Evolutionary conservation across 1,284 basidiomycete genomes (phyloP), one percentile per base, ranked within the genome.

Genomic region (Ustilago hordei): DNA sequence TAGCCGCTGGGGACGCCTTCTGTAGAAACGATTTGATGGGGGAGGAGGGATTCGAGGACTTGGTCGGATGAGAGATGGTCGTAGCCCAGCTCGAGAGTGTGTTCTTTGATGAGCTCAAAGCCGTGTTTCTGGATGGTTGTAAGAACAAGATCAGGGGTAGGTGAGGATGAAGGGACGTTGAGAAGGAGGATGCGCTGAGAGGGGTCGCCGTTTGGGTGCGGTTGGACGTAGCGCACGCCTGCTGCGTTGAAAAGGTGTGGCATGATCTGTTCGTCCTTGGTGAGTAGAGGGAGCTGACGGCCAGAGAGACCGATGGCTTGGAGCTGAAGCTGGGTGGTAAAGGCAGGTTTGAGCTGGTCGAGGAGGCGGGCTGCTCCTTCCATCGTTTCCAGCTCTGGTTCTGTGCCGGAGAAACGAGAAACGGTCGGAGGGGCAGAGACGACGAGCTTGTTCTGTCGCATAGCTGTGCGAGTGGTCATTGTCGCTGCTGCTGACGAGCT

Each of bases 1-100:
- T 95, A 99, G 0, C 94, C 93, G 1, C 91, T 91, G 0, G 96
- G 96, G 1, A 93, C 91, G 47, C 92, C 92, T 55, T 92, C 91
- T 0, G 53, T 19, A n/a, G 52, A 47, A 6, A 78, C 75, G 39
- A 78, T 54, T 32, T 53, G 38, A 4, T 19, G 4, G 8, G 75
- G 75, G 4, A 74, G 75, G n/a, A 74, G 67, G 0, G 70, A 58
- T 59, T 74, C 70, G 35, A 78, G 62, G 32, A 78, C 28, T 34
- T 73, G 70, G n/a, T 78, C 75, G 12, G 75, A 73, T 8, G 67
- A 57, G 3, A 74, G 67, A 19, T 74, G 50, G 34, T 74, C 67
- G 57, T 69, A 78, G 4, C 70, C 71, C 1, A 78, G 41, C n/a
- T 55, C 52, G 32, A 78, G 55, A 0, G 43, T 17, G 32, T 54